Percentiles rank a stretch among this genome's conserved stretches.
Evolutionary conservation across 2,329 filamentous ascomycete species (phyloP).

Genomic region (Penicillium occitanis): DNA sequence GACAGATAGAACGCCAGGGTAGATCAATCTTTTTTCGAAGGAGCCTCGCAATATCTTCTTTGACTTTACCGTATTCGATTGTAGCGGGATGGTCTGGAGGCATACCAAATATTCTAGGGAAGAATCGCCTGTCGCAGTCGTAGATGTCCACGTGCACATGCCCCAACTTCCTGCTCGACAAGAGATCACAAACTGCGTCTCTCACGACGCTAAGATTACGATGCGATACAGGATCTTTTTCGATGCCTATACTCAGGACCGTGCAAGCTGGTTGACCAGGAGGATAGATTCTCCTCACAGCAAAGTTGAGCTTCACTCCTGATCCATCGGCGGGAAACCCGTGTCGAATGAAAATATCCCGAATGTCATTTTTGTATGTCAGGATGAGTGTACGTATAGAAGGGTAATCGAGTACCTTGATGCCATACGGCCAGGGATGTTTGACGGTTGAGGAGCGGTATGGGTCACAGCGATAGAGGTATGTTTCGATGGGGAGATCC

Average conservation of each 20-base stretch:
- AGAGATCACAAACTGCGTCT: background rate
- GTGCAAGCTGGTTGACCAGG: background rate
- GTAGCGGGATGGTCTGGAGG: background rate
- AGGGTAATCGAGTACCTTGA: background rate
- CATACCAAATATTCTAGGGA: background rate
- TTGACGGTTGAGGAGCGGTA: constrained; percentile 2
- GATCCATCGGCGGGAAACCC: background rate
- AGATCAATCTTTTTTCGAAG: background rate
- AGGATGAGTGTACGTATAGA: background rate
- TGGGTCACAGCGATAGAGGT: constrained; percentile 2
- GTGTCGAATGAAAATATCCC: background rate
- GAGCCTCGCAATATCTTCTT: background rate
- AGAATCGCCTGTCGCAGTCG: background rate
- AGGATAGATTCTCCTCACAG: background rate
- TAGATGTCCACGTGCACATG: constrained; percentile 7
- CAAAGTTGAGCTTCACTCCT: background rate
- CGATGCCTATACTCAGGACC: background rate
- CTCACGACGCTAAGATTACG: background rate
- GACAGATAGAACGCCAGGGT: background rate
- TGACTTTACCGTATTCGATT: background rate
- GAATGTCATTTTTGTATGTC: background rate
- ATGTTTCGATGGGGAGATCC: background rate
- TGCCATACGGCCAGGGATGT: background rate
- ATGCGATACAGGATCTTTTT: background rate
- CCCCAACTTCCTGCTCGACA: background rate